Percentiles rank a stretch among this genome's conserved stretches.
Conservation (phyloP, 257 asterid genomes). For the Ballota nigra region DNA sequence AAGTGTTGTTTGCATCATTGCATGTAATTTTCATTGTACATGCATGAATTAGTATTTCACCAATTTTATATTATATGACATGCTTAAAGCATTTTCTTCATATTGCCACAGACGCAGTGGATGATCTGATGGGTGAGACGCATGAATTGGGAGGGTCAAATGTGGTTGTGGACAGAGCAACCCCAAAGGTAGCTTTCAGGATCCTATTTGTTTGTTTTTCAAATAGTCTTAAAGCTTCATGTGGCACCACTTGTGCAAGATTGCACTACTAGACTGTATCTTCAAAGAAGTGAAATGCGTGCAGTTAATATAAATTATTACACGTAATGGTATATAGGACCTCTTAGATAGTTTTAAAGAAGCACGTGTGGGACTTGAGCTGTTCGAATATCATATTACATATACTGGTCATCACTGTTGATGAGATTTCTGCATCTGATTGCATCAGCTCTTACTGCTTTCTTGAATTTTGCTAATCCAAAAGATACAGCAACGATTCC, state of each 20-base stretch:
- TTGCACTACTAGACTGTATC: neutral
- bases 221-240: neutral
- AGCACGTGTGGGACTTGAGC: neutral
- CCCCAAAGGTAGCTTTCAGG: constrained; percentile 67
- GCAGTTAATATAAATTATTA: neutral
- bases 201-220: neutral
- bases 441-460: neutral
- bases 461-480: neutral
- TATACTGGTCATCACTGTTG: neutral
- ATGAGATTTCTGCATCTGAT: neutral
- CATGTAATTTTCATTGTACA: neutral
- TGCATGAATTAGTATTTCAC: constrained; percentile 12
- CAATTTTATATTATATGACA: neutral
- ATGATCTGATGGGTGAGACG: constrained; percentile 87
- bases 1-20: constrained; percentile 8
- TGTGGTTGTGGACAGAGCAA: constrained; percentile 95
- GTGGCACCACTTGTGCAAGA: constrained; percentile 1
- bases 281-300: neutral
- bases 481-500: neutral
- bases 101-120: constrained; percentile 73
- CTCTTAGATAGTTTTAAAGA: neutral
- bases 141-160: constrained; percentile 95
- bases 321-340: neutral
- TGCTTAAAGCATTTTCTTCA: constrained; percentile 12
- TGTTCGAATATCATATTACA: neutral